phyloP scores from a whole-genome alignment of 164 flowering plant genomes.

The Chloranthus sessilifolius region DNA sequence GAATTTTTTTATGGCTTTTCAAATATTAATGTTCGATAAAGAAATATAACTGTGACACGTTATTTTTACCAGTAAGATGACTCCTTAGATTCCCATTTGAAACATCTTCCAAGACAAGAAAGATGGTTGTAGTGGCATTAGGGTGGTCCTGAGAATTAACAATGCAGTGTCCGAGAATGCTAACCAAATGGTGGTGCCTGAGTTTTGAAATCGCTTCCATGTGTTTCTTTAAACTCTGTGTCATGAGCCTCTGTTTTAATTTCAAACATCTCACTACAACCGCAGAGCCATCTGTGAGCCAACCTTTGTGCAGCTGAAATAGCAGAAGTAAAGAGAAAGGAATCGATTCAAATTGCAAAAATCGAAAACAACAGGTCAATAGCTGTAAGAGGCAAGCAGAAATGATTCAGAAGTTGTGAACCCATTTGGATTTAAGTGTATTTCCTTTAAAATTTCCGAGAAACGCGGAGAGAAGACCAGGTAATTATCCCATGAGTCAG shows the following conservation, averaged over 20 bases:
- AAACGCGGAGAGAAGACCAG: too few relatives aligned
- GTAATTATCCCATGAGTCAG: too few relatives aligned
- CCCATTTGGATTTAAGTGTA: too few relatives aligned
- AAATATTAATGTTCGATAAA: not conserved
- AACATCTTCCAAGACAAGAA: slow-evolving; percentile 55
- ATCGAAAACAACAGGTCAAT: not conserved
- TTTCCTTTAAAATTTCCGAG: too few relatives aligned
- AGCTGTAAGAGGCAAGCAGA: too few relatives aligned
- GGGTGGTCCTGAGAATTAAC: slow-evolving; percentile 47
- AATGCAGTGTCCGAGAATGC: slow-evolving; percentile 82
- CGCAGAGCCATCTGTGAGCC: slow-evolving; percentile 58
- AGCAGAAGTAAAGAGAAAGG: slow-evolving; percentile 3
- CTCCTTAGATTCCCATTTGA: slow-evolving; percentile 53
- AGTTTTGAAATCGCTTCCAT: slow-evolving; percentile 63
- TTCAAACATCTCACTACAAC: slow-evolving; percentile 55
- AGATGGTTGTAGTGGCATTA: slow-evolving; percentile 37
- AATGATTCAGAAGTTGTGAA: too few relatives aligned
- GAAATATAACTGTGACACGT: not conserved
- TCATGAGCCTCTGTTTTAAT: slow-evolving; percentile 43
- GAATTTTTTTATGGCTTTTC: not conserved
- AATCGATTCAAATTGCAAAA: not conserved
- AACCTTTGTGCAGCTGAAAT: slow-evolving; percentile 67
- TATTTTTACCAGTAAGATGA: slow-evolving; percentile 54
- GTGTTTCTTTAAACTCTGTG: slow-evolving; percentile 46
- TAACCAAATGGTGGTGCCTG: slow-evolving; percentile 71